phyloP scores from a whole-genome alignment of 2,329 filamentous ascomycete species.

The Trichoderma semiorbis region DNA sequence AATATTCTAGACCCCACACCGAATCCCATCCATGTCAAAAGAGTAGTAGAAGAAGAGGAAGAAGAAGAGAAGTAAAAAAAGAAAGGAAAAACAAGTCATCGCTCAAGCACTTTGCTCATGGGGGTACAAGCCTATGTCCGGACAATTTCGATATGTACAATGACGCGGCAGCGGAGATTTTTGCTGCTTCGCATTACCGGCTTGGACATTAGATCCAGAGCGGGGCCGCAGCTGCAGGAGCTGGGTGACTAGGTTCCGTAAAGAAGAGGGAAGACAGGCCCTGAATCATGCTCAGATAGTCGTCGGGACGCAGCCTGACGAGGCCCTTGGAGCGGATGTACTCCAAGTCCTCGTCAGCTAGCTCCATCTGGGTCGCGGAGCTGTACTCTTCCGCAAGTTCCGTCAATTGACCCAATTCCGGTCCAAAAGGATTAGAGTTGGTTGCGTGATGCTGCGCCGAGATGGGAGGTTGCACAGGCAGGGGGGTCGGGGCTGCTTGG shows the following conservation, averaged over 20 bases:
- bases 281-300: slow-evolving; percentile 80
- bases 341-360: slow-evolving; percentile 63
- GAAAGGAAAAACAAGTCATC: background rate
- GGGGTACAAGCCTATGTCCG: background rate
- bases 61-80: background rate
- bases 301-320: slow-evolving; percentile 69
- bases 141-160: slow-evolving; percentile 5
- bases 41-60: background rate
- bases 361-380: slow-evolving; percentile 54
- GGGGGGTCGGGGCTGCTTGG: slow-evolving; percentile 28
- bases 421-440: slow-evolving; percentile 72
- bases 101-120: background rate
- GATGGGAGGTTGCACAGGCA: slow-evolving; percentile 32
- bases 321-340: slow-evolving; percentile 68
- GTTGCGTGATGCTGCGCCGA: slow-evolving; percentile 36
- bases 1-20: slow-evolving; percentile 5
- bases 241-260: slow-evolving; percentile 34
- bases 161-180: background rate
- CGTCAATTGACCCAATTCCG: slow-evolving; percentile 86
- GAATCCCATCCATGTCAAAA: slow-evolving; percentile 9
- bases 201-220: slow-evolving; percentile 47
- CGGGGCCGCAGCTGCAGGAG: slow-evolving; percentile 33
- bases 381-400: slow-evolving; percentile 90
- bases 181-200: background rate
- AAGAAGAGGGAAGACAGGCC: slow-evolving; percentile 63